Evolutionary conservation across 352 stramenopile genomes (phyloP), one percentile per base, ranked within the genome.

Genomic region (Globisporangium takayamanum): DNA sequence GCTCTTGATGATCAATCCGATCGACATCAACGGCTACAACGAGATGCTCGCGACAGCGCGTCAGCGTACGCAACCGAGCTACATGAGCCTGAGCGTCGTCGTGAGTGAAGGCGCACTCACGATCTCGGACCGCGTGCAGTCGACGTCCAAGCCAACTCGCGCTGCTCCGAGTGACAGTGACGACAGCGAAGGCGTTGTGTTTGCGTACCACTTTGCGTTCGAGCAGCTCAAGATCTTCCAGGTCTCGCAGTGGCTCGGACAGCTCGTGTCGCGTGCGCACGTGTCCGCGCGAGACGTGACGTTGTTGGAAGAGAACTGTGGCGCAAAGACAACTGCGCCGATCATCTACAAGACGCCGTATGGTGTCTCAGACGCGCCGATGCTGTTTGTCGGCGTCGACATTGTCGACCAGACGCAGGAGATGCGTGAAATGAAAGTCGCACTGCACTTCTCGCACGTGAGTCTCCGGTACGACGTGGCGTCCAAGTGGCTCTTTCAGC

Each of bases 351-450:
- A 82, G 51, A 94, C 86, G 10, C 81, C 81, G 22, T 90, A 89
- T 61, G 84, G 84, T 18, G 69, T 85, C 14, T 88, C 78, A 15
- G 76, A 86, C 3, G 79, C 80, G 5, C 86, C 86, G 18, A 73
- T 94, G 5, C 62, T 94, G 39, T 92, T 95, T 57, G 76, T 92
- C 30, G 81, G 81, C 3, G 73, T 92, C 30, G 84, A 94, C 33
- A 89, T 92, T 22, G 53, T 75, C 48, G 82, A 93, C 46, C 78
- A 92, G 54, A 92, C 86, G 10, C 86, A 92, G 64, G 84, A 90
- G 47, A 95, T 95, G 86, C 73, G 86, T 0, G 86, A 95, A 49
- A 94, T 92, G 73, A 92, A 89, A 60, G 77, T 92, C 1, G 84
- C 92, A 37, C 61, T 95, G n/a, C 82, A 95, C 39, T 69, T 92